phyloP scores from a whole-genome alignment of 1,284 basidiomycete species.

The Porphyrellus sp. region DNA sequence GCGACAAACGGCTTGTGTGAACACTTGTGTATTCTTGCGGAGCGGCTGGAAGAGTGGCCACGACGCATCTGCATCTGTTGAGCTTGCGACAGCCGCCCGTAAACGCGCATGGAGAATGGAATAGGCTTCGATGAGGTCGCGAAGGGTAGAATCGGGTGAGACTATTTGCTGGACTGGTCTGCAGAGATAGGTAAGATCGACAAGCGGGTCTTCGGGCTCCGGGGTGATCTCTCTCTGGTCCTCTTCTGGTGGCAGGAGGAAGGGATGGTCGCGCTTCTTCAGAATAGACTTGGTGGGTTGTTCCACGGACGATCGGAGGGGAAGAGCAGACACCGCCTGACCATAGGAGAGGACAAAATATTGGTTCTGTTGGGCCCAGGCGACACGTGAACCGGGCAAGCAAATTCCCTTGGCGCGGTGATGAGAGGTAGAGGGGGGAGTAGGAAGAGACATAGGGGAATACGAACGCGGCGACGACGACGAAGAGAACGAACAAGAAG shows the following conservation, averaged over 20 bases:
- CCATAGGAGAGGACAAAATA: slow-evolving; percentile 47
- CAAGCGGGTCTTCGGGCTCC: slow-evolving; percentile 64
- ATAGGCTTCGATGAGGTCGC: slow-evolving; percentile 68
- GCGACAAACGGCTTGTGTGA: slow-evolving; percentile 55
- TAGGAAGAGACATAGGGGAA: slow-evolving; percentile 47
- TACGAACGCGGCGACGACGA: slow-evolving; percentile 16
- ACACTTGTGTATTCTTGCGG: slow-evolving; percentile 45
- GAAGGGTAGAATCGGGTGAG: slow-evolving; percentile 43
- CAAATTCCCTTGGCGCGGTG: slow-evolving; percentile 54
- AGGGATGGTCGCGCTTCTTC: slow-evolving; percentile 44
- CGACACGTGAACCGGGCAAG: slow-evolving; percentile 45
- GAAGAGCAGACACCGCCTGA: slow-evolving; percentile 31
- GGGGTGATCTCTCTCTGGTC: slow-evolving; percentile 62
- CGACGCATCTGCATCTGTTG: slow-evolving; percentile 53
- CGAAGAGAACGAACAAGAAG: not conserved
- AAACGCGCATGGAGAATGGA: slow-evolving; percentile 63
- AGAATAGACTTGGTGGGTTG: slow-evolving; percentile 60
- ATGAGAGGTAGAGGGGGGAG: slow-evolving; percentile 62
- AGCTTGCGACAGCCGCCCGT: slow-evolving; percentile 45
- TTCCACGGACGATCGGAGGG: slow-evolving; percentile 38
- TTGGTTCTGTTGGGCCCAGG: slow-evolving; percentile 57
- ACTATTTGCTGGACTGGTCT: slow-evolving; percentile 59
- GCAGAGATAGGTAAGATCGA: slow-evolving; percentile 58
- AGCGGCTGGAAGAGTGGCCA: slow-evolving; percentile 72
- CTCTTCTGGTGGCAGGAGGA: slow-evolving; percentile 41